Conservation (phyloP, 805 yeast genomes). For the Priceomyces melissophilus region DNA sequence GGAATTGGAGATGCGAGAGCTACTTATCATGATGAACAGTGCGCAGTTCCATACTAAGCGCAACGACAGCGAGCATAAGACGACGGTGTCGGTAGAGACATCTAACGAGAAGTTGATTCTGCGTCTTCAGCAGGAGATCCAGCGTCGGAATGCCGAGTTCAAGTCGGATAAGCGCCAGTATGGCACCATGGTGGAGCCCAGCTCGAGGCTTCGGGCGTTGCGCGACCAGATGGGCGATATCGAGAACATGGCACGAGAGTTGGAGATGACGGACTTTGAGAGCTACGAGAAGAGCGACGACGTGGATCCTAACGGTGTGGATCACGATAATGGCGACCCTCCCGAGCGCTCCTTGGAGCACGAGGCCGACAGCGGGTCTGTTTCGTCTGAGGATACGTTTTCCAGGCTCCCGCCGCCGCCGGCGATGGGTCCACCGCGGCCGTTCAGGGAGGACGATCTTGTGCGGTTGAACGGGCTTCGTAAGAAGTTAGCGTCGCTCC, state of each 20-base stretch:
- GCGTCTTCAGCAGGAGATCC: constrained; percentile 43
- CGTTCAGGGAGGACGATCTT: constrained; percentile 48
- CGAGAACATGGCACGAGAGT: constrained; percentile 77
- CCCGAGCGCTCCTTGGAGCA: constrained; percentile 10
- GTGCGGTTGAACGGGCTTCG: constrained; percentile 54
- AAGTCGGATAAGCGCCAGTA: constrained; percentile 43
- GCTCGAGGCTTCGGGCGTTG: constrained; percentile 66
- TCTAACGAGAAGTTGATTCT: constrained; percentile 35
- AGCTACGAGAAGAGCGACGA: constrained; percentile 17
- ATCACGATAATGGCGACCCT: no score
- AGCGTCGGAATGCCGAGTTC: constrained; percentile 45
- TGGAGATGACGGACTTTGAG: constrained; percentile 82
- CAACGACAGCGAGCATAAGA: constrained; percentile 19
- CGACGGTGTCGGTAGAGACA: constrained; percentile 34
- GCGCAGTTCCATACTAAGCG: constrained; percentile 33
- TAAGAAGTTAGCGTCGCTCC: constrained; percentile 57
- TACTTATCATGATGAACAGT: constrained; percentile 60
- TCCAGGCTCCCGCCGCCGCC: constrained; percentile 16
- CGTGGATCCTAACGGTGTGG: constrained; percentile 8
- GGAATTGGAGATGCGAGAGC: constrained; percentile 73
- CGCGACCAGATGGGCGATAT: constrained; percentile 82
- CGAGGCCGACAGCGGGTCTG: constrained; percentile 12
- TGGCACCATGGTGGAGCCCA: constrained; percentile 67
- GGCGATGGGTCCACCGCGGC: constrained; percentile 34
- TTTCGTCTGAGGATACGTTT: constrained; percentile 15